Conservation (phyloP, 768 basidiomycete genomes). For the Termitomyces sp. region DNA sequence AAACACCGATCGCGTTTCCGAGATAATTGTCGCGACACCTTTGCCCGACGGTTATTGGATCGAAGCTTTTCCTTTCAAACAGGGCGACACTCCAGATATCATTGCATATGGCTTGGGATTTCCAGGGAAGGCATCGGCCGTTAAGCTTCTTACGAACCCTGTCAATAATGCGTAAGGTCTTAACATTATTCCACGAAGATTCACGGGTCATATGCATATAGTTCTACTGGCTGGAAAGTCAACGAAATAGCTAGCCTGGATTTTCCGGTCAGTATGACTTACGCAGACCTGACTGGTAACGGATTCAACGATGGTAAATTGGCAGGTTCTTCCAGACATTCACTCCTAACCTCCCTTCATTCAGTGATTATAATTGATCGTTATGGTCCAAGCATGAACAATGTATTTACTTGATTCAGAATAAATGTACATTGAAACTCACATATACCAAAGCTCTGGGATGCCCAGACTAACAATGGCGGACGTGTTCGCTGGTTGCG, state of each 20-base stretch:
- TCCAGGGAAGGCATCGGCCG: background rate
- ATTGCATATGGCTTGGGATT: conserved; percentile 1
- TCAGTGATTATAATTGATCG: background rate
- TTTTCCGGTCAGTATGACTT: background rate
- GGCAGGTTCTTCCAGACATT: background rate
- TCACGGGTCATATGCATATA: background rate
- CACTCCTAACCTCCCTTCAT: background rate
- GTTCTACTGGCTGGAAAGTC: background rate
- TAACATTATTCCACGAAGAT: no score
- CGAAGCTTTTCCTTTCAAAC: background rate
- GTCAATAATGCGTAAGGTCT: background rate
- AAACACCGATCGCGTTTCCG: background rate
- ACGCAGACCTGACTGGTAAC: background rate
- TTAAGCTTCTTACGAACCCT: background rate
- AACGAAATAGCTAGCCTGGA: background rate
- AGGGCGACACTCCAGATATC: background rate
- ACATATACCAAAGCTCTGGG: background rate
- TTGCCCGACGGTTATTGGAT: background rate
- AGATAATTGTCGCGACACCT: background rate
- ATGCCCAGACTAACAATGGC: background rate
- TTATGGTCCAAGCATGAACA: background rate
- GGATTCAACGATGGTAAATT: background rate
- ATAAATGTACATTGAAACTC: background rate
- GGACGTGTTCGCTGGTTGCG: background rate
- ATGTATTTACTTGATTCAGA: background rate